Conservation (phyloP, 805 yeast species). For the Zygoascus flipseniorum region DNA sequence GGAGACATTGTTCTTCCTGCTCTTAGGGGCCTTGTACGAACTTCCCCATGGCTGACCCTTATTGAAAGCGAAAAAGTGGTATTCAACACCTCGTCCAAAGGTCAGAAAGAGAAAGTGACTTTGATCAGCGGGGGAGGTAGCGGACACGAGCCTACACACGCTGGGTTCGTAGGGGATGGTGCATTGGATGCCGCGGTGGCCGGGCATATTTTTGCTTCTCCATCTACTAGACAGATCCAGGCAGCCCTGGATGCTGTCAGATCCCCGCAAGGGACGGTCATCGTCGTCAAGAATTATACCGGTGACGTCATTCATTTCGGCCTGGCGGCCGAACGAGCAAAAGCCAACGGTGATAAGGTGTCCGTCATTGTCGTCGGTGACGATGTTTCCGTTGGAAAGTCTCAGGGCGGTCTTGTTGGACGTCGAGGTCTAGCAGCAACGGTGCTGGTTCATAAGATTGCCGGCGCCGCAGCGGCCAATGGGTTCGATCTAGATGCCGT, state of each 20-base stretch:
- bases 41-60: conserved; percentile 47
- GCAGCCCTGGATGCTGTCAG: conserved; percentile 57
- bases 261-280: conserved; percentile 54
- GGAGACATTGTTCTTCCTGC: conserved; percentile 32
- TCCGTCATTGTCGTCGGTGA: conserved; percentile 77
- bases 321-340: conserved; percentile 80
- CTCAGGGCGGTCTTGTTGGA: conserved; percentile 86
- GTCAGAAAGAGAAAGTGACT: conserved; percentile 37
- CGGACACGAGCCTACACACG: conserved; percentile 94
- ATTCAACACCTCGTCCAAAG: conserved; percentile 9
- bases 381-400: conserved; percentile 89
- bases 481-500: conserved; percentile 44
- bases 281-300: conserved; percentile 86
- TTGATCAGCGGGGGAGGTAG: conserved; percentile 89
- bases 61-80: conserved; percentile 41
- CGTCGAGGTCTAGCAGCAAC: conserved; percentile 94
- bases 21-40: conserved; percentile 43
- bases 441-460: conserved; percentile 71
- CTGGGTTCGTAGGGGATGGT: conserved; percentile 83
- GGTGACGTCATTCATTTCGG: conserved; percentile 94
- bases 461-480: conserved; percentile 57
- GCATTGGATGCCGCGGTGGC: conserved; percentile 79
- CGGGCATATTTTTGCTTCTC: conserved; percentile 91
- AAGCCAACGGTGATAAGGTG: conserved; percentile 61
- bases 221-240: conserved; percentile 80